These are phyloP conservation scores for Kalmusia sp. DNA, from an alignment of 2,329 filamentous ascomycete species.

Conservation along the genomic window DNA sequence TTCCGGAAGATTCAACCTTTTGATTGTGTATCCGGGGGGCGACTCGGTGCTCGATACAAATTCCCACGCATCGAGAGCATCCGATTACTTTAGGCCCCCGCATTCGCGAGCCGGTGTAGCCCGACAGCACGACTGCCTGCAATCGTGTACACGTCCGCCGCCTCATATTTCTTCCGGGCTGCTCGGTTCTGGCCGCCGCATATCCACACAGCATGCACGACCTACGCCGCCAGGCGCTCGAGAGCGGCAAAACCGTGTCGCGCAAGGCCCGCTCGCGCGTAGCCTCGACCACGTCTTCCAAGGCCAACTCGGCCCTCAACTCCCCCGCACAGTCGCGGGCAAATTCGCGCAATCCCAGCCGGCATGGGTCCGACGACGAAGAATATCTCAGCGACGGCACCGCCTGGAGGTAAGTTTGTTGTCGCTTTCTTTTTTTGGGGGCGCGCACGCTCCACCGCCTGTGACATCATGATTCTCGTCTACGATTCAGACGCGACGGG, in stretches of 20 bases:
- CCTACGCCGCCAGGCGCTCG: conserved; percentile 70
- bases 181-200: conserved; percentile 12
- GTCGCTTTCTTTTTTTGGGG: conserved; percentile 16
- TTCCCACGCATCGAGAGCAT: too few species aligned
- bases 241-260: conserved; percentile 75
- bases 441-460: conserved; percentile 13
- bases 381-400: conserved; percentile 67
- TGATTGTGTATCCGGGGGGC: too few species aligned
- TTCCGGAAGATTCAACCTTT: too few species aligned
- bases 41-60: too few species aligned
- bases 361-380: conserved; percentile 70
- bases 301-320: conserved; percentile 62
- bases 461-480: conserved; percentile 35
- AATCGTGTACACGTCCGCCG: conserved; percentile 14
- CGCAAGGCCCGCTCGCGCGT: conserved; percentile 68
- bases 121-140: conserved; percentile 25
- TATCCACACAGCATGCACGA: conserved; percentile 62
- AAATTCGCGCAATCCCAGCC: conserved; percentile 59
- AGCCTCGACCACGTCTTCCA: conserved; percentile 64
- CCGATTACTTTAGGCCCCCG: too few species aligned
- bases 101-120: conserved; percentile 26
- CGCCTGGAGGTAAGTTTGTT: conserved; percentile 59
- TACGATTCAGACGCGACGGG: conserved; percentile 19
- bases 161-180: conserved; percentile 1
- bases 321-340: conserved; percentile 65